These are phyloP conservation scores for Candida sanyiensis DNA, from an alignment of 805 yeast genomes.

Conservation along the genomic window DNA sequence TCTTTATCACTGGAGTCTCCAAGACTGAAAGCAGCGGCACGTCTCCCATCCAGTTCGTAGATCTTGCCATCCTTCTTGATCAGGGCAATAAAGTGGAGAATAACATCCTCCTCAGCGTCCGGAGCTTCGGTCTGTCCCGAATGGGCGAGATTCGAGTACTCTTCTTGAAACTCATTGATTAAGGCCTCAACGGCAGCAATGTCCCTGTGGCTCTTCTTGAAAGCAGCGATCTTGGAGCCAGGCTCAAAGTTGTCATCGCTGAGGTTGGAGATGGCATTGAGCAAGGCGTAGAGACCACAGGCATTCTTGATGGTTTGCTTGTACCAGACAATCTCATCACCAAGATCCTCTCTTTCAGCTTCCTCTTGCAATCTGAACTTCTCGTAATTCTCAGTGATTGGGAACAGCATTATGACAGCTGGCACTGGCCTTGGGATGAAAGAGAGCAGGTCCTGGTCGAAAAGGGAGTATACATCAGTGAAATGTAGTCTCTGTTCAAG, in stretches of 20 bases:
- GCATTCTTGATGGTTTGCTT: conserved; percentile 82
- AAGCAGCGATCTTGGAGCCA: conserved; percentile 15
- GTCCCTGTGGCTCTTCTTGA: conserved; percentile 15
- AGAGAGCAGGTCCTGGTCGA: conserved; percentile 73
- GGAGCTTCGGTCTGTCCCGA: conserved; percentile 57
- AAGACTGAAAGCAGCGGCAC: conserved; percentile 66
- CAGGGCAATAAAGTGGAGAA: conserved; percentile 75
- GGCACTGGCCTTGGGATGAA: conserved; percentile 78
- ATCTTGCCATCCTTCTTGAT: conserved; percentile 53
- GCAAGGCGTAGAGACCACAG: conserved; percentile 86
- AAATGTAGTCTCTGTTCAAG: conserved; percentile 54
- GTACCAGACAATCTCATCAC: conserved; percentile 58
- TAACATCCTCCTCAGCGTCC: conserved; percentile 43
- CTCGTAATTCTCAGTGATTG: conserved; percentile 63
- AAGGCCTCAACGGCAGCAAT: conserved; percentile 27
- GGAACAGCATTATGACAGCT: conserved; percentile 77
- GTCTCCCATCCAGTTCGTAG: conserved; percentile 86
- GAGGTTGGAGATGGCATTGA: conserved; percentile 53
- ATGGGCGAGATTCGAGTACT: conserved; percentile 36
- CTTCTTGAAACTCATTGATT: conserved; percentile 41
- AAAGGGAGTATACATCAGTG: conserved; percentile 78
- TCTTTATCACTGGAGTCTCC: conserved; percentile 34
- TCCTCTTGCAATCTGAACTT: conserved; percentile 40
- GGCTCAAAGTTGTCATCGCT: conserved; percentile 23
- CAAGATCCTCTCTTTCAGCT: conserved; percentile 10